Conservation (phyloP, 2,329 filamentous ascomycete genomes). For the Dactylellina parvicollis region DNA sequence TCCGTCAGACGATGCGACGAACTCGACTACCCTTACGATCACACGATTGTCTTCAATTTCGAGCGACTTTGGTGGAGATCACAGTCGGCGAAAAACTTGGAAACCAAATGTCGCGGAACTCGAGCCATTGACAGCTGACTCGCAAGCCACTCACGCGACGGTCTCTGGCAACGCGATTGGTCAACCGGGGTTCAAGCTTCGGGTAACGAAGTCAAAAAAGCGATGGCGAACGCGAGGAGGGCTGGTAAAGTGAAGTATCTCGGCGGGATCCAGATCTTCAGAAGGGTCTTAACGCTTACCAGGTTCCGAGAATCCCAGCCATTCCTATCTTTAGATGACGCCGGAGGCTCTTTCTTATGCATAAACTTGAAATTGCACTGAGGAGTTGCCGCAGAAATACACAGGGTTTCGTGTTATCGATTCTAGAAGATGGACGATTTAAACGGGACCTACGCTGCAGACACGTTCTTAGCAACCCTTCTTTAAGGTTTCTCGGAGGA, state of each 20-base stretch:
- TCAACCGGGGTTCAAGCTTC: background rate
- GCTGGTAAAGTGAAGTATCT: background rate
- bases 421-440: background rate
- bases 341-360: conserved; percentile 7
- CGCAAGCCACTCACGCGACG: background rate
- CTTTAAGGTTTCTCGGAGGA: background rate
- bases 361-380: conserved; percentile 9
- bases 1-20: background rate
- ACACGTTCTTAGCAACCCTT: background rate
- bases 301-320: conserved; percentile 14
- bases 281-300: background rate
- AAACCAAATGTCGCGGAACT: background rate
- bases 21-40: too few species aligned
- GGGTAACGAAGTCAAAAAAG: background rate
- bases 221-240: conserved; percentile 1
- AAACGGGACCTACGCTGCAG: background rate
- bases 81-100: background rate
- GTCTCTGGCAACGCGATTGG: background rate
- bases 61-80: background rate
- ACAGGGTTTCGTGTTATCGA: background rate
- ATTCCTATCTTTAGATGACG: conserved; percentile 4
- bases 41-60: background rate
- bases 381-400: conserved; percentile 1
- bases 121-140: background rate
- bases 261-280: conserved; percentile 3